Evolutionary conservation across 1,139 yeast species (phyloP).

Genomic region (Casaregolazyma lundiana): DNA sequence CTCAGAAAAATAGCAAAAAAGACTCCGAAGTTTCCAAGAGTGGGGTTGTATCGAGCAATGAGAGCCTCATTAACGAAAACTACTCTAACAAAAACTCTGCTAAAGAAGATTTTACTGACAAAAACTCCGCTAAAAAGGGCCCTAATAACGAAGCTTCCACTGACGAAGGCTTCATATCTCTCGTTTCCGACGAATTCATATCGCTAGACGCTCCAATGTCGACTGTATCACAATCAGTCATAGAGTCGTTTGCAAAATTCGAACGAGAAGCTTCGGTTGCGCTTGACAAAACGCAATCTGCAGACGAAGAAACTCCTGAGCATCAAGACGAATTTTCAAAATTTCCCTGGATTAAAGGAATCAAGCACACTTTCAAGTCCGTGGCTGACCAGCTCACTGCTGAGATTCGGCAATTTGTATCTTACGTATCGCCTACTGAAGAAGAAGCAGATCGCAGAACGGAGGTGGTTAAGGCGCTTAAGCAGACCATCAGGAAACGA

Average conservation of each 20-base stretch:
- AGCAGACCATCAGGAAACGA: conserved; percentile 49
- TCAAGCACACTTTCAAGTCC: conserved; percentile 68
- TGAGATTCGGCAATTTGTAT: conserved; percentile 83
- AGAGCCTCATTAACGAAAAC: no score
- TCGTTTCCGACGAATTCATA: background rate
- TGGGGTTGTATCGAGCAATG: no score
- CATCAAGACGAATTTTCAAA: conserved; percentile 37
- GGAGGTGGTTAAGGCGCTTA: conserved; percentile 56
- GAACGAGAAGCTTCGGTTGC: conserved; percentile 20
- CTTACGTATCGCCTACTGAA: conserved; percentile 80
- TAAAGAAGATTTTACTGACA: background rate
- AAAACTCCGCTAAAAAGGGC: background rate
- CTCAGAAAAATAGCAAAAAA: no score
- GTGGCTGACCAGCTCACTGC: conserved; percentile 83
- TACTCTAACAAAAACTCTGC: no score
- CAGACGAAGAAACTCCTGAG: conserved; percentile 13
- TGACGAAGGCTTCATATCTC: background rate
- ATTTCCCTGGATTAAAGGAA: conserved; percentile 78
- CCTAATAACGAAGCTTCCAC: background rate
- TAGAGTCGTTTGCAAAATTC: background rate
- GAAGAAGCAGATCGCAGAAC: conserved; percentile 71
- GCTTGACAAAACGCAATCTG: conserved; percentile 20
- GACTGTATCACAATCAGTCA: background rate
- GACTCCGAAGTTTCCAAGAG: no score
- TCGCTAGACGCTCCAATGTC: background rate